These are phyloP conservation scores for Colletotrichum spinosum DNA, from an alignment of 2,329 filamentous ascomycete species.

Conservation along the genomic window DNA sequence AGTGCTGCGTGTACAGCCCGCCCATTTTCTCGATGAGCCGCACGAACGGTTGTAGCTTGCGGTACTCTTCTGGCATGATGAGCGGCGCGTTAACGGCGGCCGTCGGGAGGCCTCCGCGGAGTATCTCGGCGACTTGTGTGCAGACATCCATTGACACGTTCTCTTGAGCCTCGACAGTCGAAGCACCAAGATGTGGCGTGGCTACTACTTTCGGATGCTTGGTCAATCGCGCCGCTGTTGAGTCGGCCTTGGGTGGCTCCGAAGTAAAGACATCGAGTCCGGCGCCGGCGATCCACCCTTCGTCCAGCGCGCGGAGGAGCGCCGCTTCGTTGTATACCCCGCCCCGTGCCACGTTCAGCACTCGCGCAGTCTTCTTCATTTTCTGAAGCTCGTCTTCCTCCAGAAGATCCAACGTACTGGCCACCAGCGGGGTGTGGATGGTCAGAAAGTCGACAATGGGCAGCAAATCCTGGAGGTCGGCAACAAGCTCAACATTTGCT, in stretches of 20 bases:
- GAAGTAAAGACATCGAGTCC: constrained; percentile 84
- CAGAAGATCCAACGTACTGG: constrained; percentile 80
- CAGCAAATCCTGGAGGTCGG: constrained; percentile 70
- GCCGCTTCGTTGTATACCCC: constrained; percentile 84
- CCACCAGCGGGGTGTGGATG: constrained; percentile 83
- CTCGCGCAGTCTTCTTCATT: constrained; percentile 80
- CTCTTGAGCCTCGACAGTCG: constrained; percentile 85
- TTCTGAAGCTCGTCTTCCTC: constrained; percentile 72
- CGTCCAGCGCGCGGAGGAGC: constrained; percentile 76
- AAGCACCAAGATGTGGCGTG: constrained; percentile 84
- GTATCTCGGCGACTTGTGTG: constrained; percentile 80
- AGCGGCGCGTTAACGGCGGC: constrained; percentile 84
- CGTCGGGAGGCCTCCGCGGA: constrained; percentile 78
- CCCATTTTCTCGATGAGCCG: constrained; percentile 83
- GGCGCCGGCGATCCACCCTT: constrained; percentile 79
- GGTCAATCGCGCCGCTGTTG: constrained; percentile 72
- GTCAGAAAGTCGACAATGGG: constrained; percentile 80
- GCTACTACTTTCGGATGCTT: constrained; percentile 78
- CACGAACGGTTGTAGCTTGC: constrained; percentile 82
- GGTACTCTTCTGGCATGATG: constrained; percentile 84
- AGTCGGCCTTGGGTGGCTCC: constrained; percentile 71
- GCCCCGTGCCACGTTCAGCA: constrained; percentile 83
- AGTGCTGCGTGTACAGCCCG: constrained; percentile 83
- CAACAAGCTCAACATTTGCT: constrained; percentile 73
- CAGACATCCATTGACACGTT: constrained; percentile 88